Conservation (phyloP, 768 basidiomycete genomes). For the Podaxis mareebaensis region DNA sequence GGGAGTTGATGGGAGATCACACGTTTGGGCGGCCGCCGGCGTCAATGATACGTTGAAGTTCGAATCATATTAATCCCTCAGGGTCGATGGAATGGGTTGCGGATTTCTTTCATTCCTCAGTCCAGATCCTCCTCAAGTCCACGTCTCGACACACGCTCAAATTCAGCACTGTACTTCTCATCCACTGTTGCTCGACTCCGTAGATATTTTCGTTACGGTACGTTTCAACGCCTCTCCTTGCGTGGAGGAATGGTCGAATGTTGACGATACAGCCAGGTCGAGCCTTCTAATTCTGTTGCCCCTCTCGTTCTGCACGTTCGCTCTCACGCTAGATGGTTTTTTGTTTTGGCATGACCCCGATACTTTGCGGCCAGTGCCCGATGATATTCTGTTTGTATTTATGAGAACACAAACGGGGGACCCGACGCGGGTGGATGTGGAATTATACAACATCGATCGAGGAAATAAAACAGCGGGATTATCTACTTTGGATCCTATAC, state of each 20-base stretch:
- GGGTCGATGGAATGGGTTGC: too few species aligned
- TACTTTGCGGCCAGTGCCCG: neutral
- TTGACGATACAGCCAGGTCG: neutral
- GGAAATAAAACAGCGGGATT: neutral
- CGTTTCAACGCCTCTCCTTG: neutral
- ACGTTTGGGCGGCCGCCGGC: too few species aligned
- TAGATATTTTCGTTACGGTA: neutral
- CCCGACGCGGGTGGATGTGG: constrained; percentile 4
- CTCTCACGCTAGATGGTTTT: neutral
- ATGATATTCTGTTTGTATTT: neutral
- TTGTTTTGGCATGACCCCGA: constrained; percentile 4
- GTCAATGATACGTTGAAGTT: too few species aligned
- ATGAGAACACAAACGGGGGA: neutral
- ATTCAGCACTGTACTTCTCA: too few species aligned
- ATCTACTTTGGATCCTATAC: neutral
- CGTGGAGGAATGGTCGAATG: neutral
- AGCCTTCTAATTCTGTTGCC: neutral
- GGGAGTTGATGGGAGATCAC: too few species aligned
- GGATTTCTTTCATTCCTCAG: too few species aligned
- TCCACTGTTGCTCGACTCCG: neutral
- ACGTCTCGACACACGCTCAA: too few species aligned
- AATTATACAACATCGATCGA: constrained; percentile 1
- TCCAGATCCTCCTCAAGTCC: too few species aligned
- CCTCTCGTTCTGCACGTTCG: neutral
- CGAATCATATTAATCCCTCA: too few species aligned